phyloP scores from a whole-genome alignment of 2,329 filamentous ascomycete genomes.

The Lecanicillium sp. region DNA sequence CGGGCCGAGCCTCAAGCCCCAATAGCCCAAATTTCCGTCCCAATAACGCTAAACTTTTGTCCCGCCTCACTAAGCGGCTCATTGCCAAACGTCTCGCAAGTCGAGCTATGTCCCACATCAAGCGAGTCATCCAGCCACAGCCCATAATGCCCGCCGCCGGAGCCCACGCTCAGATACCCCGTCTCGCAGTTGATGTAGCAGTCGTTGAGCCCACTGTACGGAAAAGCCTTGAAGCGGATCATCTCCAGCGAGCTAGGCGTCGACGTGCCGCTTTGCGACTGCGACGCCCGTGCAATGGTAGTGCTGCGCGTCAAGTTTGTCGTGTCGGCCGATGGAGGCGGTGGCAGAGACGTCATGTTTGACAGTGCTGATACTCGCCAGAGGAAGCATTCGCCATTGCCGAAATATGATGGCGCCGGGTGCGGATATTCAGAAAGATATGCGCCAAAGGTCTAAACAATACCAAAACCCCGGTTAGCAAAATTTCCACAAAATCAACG shows the following conservation, averaged over 20 bases:
- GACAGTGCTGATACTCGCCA: constrained; percentile 54
- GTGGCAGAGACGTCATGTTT: constrained; percentile 43
- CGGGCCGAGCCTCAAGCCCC: constrained; percentile 45
- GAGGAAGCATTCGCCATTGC: constrained; percentile 87
- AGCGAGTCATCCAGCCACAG: constrained; percentile 87
- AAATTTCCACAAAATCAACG: background rate
- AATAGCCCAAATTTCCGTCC: constrained; percentile 89
- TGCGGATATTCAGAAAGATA: constrained; percentile 87
- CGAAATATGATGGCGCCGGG: constrained; percentile 77
- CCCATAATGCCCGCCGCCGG: constrained; percentile 82
- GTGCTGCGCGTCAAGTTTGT: constrained; percentile 35
- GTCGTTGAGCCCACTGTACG: constrained; percentile 91
- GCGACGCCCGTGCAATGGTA: constrained; percentile 21
- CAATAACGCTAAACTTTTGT: constrained; percentile 81
- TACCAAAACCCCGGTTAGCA: background rate
- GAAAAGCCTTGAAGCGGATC: constrained; percentile 94
- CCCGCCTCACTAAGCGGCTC: constrained; percentile 90
- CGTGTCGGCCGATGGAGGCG: constrained; percentile 43
- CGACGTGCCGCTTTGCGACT: constrained; percentile 16
- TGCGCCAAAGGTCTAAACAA: constrained; percentile 68
- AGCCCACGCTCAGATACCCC: constrained; percentile 77
- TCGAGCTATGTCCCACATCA: constrained; percentile 72
- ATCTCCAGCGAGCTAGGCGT: constrained; percentile 40
- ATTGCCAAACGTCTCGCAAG: constrained; percentile 89
- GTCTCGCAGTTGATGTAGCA: constrained; percentile 92